Percentiles rank a stretch among this genome's conserved stretches.
These are phyloP conservation scores for Rhazya stricta DNA, from an alignment of 257 asterid genomes.

Conservation along the genomic window DNA sequence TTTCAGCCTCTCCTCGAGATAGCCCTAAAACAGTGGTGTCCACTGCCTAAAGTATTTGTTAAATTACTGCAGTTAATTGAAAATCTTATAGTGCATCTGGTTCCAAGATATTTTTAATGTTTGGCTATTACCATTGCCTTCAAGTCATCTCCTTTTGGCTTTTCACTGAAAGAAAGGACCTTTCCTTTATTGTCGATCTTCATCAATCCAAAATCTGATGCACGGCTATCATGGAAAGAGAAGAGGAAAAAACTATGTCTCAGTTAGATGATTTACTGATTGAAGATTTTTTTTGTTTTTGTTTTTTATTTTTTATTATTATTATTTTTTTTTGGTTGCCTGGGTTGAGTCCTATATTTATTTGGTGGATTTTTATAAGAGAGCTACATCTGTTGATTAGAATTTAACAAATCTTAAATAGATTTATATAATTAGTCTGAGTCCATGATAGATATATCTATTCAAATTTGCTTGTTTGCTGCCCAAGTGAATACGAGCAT, in stretches of 20 bases:
- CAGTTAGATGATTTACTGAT: neutral
- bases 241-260: slow-evolving; percentile 10
- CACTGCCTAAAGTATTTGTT: slow-evolving; percentile 59
- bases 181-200: slow-evolving; percentile 75
- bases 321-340: no score
- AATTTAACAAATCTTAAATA: neutral
- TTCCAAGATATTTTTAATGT: slow-evolving; percentile 10
- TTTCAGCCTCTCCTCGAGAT: slow-evolving; percentile 71
- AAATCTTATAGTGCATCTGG: slow-evolving; percentile 5
- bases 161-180: slow-evolving; percentile 75
- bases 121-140: slow-evolving; percentile 71
- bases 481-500: neutral
- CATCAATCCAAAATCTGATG: slow-evolving; percentile 97
- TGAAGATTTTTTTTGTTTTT: no score
- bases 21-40: slow-evolving; percentile 90
- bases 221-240: slow-evolving; percentile 66
- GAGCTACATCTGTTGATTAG: neutral
- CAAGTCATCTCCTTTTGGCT: slow-evolving; percentile 75
- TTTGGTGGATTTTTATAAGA: neutral
- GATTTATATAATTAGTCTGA: neutral
- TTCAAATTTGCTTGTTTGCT: neutral
- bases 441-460: neutral
- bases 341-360: neutral
- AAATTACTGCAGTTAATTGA: slow-evolving; percentile 11
- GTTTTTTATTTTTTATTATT: no score